phyloP scores from a whole-genome alignment of 805 yeast genomes.

The Yamadazyma philogaea region DNA sequence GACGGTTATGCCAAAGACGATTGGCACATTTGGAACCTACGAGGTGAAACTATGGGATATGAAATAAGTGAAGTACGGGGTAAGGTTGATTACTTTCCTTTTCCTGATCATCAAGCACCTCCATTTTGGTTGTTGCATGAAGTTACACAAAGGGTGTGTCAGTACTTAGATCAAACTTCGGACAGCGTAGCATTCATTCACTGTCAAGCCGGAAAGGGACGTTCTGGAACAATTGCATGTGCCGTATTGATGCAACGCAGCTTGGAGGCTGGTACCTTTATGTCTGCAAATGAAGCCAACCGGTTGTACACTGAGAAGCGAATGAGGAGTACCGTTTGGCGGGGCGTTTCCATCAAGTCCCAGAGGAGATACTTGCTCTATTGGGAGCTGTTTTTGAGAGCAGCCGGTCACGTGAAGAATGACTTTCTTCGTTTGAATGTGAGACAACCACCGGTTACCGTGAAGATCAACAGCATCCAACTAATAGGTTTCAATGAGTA shows the following conservation, averaged over 20 bases:
- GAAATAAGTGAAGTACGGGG: slow-evolving; percentile 35
- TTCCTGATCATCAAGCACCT: slow-evolving; percentile 79
- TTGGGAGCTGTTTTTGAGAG: slow-evolving; percentile 22
- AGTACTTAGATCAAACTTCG: slow-evolving; percentile 32
- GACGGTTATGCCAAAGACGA: slow-evolving; percentile 43
- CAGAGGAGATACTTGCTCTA: slow-evolving; percentile 69
- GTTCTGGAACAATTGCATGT: slow-evolving; percentile 76
- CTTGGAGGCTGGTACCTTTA: slow-evolving; percentile 19
- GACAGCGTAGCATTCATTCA: slow-evolving; percentile 66
- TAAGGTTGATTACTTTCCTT: slow-evolving; percentile 47
- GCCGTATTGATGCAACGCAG: slow-evolving; percentile 59
- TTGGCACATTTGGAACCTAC: slow-evolving; percentile 76
- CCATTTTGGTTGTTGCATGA: slow-evolving; percentile 50
- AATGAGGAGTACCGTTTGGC: slow-evolving; percentile 52
- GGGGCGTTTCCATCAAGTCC: slow-evolving; percentile 69
- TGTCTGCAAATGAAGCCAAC: slow-evolving; percentile 45
- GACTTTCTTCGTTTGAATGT: not conserved
- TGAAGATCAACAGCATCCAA: not conserved
- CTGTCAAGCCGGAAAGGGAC: slow-evolving; percentile 89
- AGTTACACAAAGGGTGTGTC: slow-evolving; percentile 44
- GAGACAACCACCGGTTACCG: not conserved
- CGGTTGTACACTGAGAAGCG: slow-evolving; percentile 53
- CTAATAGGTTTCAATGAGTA: not conserved
- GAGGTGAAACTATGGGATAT: slow-evolving; percentile 52
- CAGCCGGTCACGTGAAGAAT: not conserved